Base-by-base conservation (phyloP, 345 rosid species). In the Pistacia vera region DNA sequence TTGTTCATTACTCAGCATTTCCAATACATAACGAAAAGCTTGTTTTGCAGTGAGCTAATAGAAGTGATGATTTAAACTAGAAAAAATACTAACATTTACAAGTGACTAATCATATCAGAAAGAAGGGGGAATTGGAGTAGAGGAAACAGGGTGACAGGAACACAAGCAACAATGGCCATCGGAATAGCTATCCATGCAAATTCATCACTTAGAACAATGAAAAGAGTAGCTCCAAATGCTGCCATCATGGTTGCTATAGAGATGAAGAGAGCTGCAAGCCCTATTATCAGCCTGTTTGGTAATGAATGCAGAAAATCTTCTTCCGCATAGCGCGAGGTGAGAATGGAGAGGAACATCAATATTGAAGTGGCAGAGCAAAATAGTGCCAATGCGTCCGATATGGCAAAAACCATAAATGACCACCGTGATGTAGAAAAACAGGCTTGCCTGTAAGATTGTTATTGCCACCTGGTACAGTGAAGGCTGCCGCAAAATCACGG, bases 401-500 rank as follows among this genome's bases (percentile, higher is more conserved):
- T 0, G n/a, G 83, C 76, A 4, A 82, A 85, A 12, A 80, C 17
- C 30, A 73, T 12, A 70, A 85, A 81, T 33, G 70, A 63, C 16
- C 7, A 20, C n/a, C n/a, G 36, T 41, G 20, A 22, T 75, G 36
- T 38, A 75, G 18, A 20, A 80, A 74, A 5, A 75, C 60, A 38
- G 88, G 86, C 28, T 22, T 63, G 36, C 88, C 88, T 2, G 51
- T 59, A 6, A 5, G 25, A 8, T 78, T 77, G 63, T 82, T 69
- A 44, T 73, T 82, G 36, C 88, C 88, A n/a, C 88, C 86, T 1
- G 88, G 88, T 18, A 85, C 79, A 0, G 82, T 80, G 75, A 85
- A 80, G 78, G 79, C 75, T 0, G 88, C 84, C 0, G 84, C 82
- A 49, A 82, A 82, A 80, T 77, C 17, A 83, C 79, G 1, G 86